phyloP scores from a whole-genome alignment of 2,329 filamentous ascomycete genomes.

The Alternaria consortialis region DNA sequence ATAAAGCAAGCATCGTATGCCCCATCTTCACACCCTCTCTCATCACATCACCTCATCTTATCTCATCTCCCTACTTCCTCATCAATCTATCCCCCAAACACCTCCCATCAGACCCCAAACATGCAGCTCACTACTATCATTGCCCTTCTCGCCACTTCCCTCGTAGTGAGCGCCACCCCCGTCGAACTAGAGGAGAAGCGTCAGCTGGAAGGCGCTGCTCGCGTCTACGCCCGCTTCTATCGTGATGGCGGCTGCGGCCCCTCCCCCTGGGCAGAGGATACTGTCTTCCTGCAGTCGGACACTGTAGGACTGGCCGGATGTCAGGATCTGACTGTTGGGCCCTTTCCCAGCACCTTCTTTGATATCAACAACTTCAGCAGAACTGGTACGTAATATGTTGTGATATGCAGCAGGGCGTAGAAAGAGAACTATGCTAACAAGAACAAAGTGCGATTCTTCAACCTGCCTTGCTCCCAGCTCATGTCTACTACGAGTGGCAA shows the following conservation, averaged over 20 bases:
- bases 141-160: slow-evolving; percentile 9
- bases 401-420: neutral
- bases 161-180: slow-evolving; percentile 10
- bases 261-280: slow-evolving; percentile 16
- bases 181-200: slow-evolving; percentile 7
- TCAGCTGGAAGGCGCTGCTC: slow-evolving; percentile 11
- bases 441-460: slow-evolving; percentile 14
- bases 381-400: slow-evolving; percentile 1
- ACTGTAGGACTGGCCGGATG: slow-evolving; percentile 11
- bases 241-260: slow-evolving; percentile 12
- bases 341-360: slow-evolving; percentile 15
- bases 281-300: slow-evolving; percentile 14
- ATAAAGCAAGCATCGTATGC: neutral
- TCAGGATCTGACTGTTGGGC: slow-evolving; percentile 15
- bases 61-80: neutral
- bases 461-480: slow-evolving; percentile 9
- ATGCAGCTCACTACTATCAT: slow-evolving; percentile 15
- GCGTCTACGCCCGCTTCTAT: slow-evolving; percentile 21
- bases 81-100: neutral
- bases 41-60: neutral
- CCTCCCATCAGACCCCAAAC: neutral
- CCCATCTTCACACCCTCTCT: neutral
- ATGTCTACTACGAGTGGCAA: slow-evolving; percentile 4
- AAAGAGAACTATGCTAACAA: neutral
- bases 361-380: slow-evolving; percentile 15